Base-by-base conservation (phyloP, 2,329 filamentous ascomycete species). In the Aspergillus transmontanensis region DNA sequence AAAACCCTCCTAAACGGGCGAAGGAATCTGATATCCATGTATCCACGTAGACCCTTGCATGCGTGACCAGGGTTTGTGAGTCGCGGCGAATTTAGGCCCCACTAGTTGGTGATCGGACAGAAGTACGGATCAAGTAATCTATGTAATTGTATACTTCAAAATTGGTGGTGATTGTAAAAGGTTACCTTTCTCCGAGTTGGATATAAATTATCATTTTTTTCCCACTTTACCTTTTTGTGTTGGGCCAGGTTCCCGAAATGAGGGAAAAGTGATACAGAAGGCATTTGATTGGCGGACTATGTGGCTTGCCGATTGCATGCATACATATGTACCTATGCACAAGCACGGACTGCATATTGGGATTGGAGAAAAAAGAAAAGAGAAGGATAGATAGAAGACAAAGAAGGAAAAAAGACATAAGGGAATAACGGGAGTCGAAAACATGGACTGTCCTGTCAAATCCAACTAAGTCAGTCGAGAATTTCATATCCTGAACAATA, bases 221-320 rank as follows among this genome's bases (percentile, higher is more conserved):
- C 26, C n/a, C n/a, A 6, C 23, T 46, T 19, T 19, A 28, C 26
- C 26, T 28, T 9, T 48, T 39, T 48, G 19, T 23, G 39, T 19
- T 36, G 23, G 46, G 14, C 11, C 12, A 48, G 46, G 23, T 39
- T 58, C 26, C 28, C 34, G 23, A 34, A n/a, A 48, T 26, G 34
- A 59, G 14, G 11, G 36, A 16, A 30, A 46, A 57, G 39, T 46
- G 55, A 55, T 39, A 55, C 12, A 55, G 39, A 41, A 39, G 32
- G 32, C 12, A 16, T 19, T 30, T 32, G 36, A 53, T 59, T 54
- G 32, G 58, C 43, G 58, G 48, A 23, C 43, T 54, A 5, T 53
- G 58, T 59, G 58, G 58, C 48, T 59, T 59, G 39, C 51, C 21
- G 48, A 51, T 51, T 54, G 36, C 58, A 54, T 54, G 26, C 58